Percentiles rank a stretch among this genome's conserved stretches.
Conservation (phyloP, 192 early-diverging fungal species). For the Fimicolochytrium jonesii region DNA sequence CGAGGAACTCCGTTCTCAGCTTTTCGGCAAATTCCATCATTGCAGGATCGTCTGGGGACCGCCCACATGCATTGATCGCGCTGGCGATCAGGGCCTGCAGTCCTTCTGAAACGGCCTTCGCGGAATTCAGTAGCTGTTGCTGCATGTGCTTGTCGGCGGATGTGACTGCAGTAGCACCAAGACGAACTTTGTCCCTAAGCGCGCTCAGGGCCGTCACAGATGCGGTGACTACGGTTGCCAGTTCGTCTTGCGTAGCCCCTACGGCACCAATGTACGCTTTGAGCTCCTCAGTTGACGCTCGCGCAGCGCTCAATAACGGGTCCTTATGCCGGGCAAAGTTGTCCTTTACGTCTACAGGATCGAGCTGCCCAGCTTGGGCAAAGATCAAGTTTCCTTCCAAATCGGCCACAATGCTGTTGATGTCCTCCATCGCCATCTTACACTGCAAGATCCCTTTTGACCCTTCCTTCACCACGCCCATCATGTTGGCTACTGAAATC, state of each 20-base stretch:
- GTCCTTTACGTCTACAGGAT: constrained; percentile 44
- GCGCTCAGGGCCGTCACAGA: constrained; percentile 23
- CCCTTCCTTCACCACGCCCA: constrained; percentile 39
- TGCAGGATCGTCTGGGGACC: constrained; percentile 8
- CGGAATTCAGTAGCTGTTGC: constrained; percentile 40
- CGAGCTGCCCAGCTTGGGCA: constrained; percentile 51
- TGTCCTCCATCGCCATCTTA: constrained; percentile 28
- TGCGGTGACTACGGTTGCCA: constrained; percentile 29
- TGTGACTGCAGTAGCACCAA: constrained; percentile 42
- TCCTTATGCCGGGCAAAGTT: constrained; percentile 49
- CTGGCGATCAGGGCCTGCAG: constrained; percentile 37
- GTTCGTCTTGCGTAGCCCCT: constrained; percentile 38
- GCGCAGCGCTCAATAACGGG: constrained; percentile 37
- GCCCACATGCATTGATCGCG: constrained; percentile 32
- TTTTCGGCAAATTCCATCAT: constrained; percentile 29
- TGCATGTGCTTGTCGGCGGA: constrained; percentile 56
- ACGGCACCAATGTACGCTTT: constrained; percentile 42
- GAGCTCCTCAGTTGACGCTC: constrained; percentile 39
- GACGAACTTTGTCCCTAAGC: constrained; percentile 29
- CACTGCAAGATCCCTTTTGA: constrained; percentile 37
- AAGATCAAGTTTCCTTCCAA: constrained; percentile 51
- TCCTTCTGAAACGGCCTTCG: constrained; percentile 38
- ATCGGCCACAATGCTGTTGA: constrained; percentile 41
- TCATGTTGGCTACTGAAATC: constrained; percentile 24
- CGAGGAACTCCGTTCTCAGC: constrained; percentile 32